phyloP scores from a whole-genome alignment of 768 basidiomycete species.

The Suillus alpinus region DNA sequence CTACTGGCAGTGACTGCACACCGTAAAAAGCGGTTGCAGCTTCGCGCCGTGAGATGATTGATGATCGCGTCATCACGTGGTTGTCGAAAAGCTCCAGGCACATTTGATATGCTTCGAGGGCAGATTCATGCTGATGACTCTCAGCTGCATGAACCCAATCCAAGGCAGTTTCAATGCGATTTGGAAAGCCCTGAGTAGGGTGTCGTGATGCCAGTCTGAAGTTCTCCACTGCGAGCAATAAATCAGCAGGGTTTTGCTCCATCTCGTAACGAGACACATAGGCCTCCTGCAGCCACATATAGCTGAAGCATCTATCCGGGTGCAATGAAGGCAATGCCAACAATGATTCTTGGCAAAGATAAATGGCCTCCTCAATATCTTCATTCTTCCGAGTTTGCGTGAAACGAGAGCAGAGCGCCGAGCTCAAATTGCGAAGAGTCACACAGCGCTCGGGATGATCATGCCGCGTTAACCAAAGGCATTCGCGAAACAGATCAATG shows the following conservation, averaged over 20 bases:
- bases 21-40: neutral
- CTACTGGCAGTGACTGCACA: neutral
- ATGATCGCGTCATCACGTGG: neutral
- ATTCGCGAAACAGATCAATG: constrained; percentile 11
- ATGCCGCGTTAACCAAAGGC: constrained; percentile 4
- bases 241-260: constrained; percentile 12
- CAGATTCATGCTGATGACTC: neutral
- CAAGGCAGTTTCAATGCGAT: neutral
- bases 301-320: neutral
- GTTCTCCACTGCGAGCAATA: constrained; percentile 11
- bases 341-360: constrained; percentile 6
- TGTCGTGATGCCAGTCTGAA: constrained; percentile 22
- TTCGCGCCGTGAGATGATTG: neutral
- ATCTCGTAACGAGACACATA: constrained; percentile 25
- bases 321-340: neutral
- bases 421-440: constrained; percentile 8
- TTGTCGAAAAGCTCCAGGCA: neutral
- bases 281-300: neutral
- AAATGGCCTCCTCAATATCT: constrained; percentile 25
- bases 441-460: constrained; percentile 5
- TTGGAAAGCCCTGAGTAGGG: neutral
- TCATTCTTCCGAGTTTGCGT: neutral
- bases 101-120: neutral
- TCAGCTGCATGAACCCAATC: neutral
- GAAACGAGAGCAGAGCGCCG: constrained; percentile 17